phyloP scores from a whole-genome alignment of 164 flowering plant species.

The Annona cherimola region DNA sequence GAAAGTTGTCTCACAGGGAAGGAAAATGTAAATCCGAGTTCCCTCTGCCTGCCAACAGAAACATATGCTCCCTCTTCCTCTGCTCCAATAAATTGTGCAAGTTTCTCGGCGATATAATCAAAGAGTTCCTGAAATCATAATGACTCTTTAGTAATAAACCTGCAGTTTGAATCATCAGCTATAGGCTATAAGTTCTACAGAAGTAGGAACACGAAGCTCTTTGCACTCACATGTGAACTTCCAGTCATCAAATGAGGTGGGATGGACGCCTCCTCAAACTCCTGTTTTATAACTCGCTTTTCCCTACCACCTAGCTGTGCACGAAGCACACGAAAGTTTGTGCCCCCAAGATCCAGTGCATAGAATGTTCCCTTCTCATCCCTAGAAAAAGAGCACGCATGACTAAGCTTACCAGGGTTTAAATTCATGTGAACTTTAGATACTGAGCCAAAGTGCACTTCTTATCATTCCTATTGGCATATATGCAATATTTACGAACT shows the following conservation, averaged over 20 bases:
- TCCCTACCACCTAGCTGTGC: slow-evolving; percentile 79
- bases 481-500: not conserved
- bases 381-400: slow-evolving; percentile 26
- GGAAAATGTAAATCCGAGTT: slow-evolving; percentile 96
- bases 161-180: not conserved
- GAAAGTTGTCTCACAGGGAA: slow-evolving; percentile 84
- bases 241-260: slow-evolving; percentile 89
- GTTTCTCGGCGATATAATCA: slow-evolving; percentile 71
- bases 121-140: slow-evolving; percentile 61
- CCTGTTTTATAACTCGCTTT: slow-evolving; percentile 52
- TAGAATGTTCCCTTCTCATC: slow-evolving; percentile 85
- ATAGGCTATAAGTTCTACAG: not conserved
- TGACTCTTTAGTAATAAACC: not conserved
- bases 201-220: not conserved
- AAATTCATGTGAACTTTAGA: not conserved
- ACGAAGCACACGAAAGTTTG: slow-evolving; percentile 92
- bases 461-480: not conserved
- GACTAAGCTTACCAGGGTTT: not conserved
- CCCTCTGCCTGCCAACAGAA: slow-evolving; percentile 73
- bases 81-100: slow-evolving; percentile 74
- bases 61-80: slow-evolving; percentile 60
- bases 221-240: slow-evolving; percentile 60
- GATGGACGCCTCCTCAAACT: slow-evolving; percentile 82
- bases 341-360: slow-evolving; percentile 97
- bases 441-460: not conserved